These are phyloP conservation scores for Colletotrichum liaoningense DNA, from an alignment of 2,329 filamentous ascomycete genomes.

Conservation along the genomic window DNA sequence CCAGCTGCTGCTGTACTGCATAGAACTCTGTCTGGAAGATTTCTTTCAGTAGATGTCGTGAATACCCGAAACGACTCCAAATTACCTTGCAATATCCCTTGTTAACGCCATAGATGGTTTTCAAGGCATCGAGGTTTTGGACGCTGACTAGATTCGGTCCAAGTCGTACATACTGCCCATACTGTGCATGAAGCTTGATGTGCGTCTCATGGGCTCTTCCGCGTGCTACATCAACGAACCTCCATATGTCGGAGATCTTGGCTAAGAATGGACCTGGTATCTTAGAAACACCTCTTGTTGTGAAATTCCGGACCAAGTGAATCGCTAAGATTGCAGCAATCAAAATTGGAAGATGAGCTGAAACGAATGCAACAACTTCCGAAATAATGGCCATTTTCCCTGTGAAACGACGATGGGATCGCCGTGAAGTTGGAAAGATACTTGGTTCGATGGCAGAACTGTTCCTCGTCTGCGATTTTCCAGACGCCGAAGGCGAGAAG, in stretches of 20 bases:
- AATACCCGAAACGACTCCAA: too few relatives aligned
- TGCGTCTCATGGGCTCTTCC: not conserved
- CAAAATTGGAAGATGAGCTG: not conserved
- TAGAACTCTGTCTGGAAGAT: constrained; percentile 41
- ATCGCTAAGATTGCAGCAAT: not conserved
- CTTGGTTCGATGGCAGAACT: too few relatives aligned
- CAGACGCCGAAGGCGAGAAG: not conserved
- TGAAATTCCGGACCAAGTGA: not conserved
- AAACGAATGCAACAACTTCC: not conserved
- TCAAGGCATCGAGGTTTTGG: not conserved
- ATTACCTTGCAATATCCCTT: not conserved
- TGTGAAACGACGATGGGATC: not conserved
- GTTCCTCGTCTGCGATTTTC: too few relatives aligned
- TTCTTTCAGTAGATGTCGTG: too few relatives aligned
- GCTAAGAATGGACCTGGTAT: not conserved
- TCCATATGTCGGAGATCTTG: not conserved
- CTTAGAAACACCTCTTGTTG: not conserved
- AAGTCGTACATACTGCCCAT: not conserved
- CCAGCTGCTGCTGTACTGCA: constrained; percentile 42
- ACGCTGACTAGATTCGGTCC: not conserved
- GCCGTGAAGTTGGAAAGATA: too few relatives aligned
- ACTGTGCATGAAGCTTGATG: not conserved
- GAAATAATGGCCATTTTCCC: not conserved
- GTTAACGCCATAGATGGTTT: not conserved
- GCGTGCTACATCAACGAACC: not conserved